phyloP scores from a whole-genome alignment of 2,329 filamentous ascomycete species.

The Fusarium veterinarium region DNA sequence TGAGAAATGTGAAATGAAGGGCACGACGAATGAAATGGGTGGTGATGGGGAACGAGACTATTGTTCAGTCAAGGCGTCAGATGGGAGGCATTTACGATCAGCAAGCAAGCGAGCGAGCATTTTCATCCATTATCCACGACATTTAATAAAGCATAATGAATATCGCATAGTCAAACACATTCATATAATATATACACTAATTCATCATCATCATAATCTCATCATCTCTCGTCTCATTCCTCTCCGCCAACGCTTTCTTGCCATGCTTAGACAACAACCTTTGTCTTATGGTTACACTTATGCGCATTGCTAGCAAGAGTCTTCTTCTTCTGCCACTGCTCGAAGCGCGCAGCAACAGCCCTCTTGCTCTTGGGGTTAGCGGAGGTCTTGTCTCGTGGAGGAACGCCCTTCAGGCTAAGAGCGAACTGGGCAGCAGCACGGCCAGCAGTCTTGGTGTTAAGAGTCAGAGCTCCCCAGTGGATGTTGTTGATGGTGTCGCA shows the following conservation, averaged over 20 bases:
- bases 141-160: neutral
- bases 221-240: conserved; percentile 1
- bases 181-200: conserved; percentile 14
- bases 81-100: neutral
- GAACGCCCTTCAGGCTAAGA: conserved; percentile 51
- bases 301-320: conserved; percentile 45
- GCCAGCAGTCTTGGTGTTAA: conserved; percentile 60
- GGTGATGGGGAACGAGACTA: neutral
- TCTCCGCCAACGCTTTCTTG: neutral
- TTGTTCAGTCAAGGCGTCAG: neutral
- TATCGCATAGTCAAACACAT: neutral
- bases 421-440: conserved; percentile 59
- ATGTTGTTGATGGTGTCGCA: conserved; percentile 57
- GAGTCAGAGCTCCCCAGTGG: conserved; percentile 54
- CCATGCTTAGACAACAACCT: conserved; percentile 33
- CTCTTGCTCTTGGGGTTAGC: conserved; percentile 43
- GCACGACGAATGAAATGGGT: too few species aligned
- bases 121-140: conserved; percentile 3
- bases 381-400: conserved; percentile 47
- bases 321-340: conserved; percentile 40
- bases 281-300: conserved; percentile 44
- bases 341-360: conserved; percentile 43
- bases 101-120: conserved; percentile 3
- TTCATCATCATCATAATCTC: conserved; percentile 6
- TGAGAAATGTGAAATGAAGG: neutral